Evolutionary conservation across 257 asterid species (phyloP), one percentile per base, ranked within the genome.

Genomic region (Echium plantagineum): DNA sequence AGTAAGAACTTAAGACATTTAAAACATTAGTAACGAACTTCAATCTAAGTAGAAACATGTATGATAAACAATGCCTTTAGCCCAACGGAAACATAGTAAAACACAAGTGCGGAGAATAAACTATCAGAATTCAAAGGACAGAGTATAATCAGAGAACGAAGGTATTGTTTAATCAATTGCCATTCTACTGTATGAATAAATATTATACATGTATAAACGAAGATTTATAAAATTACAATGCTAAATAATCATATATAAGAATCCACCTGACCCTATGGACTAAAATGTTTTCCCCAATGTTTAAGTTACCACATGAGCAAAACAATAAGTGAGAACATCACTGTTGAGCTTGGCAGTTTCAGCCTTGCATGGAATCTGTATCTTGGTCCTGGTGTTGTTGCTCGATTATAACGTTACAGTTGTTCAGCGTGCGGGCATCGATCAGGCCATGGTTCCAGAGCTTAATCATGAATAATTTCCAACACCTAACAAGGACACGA

Each of bases 401-500:
- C 49, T 86, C 89, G 12, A 90, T 70, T 61, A 80, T 74, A 21
- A 76, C 52, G 57, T 78, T 86, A 69, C 99, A 93, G 24, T 46
- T 83, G 81, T 89, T 86, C 89, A 93, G 78, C 0, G 84, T 55
- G 19, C 94, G 94, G 1, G 90, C 84, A 69, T 86, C 99, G 46
- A 93, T 85, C 18, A 93, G 88, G 18, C 99, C 99, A 52, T 93
- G 95, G 61, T 85, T 93, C 97, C 99, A 93, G 10, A 93, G 78
- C 69, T 93, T 93, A 51, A 80, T 67, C 99, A 93, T 86, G 54
- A 86, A 85, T 52, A 93, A 73, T 77, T 89, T 86, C 99, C 99
- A 93, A 66, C 97, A 86, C 94, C 99, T 93, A 78, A 68, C 20
- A 66, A 60, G 21, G 61, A 31, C 66, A 70, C 35, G 12, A 46